Percentiles rank a stretch among this genome's conserved stretches.
Conservation (phyloP, 257 asterid species). For the Linderniella brevidens region DNA sequence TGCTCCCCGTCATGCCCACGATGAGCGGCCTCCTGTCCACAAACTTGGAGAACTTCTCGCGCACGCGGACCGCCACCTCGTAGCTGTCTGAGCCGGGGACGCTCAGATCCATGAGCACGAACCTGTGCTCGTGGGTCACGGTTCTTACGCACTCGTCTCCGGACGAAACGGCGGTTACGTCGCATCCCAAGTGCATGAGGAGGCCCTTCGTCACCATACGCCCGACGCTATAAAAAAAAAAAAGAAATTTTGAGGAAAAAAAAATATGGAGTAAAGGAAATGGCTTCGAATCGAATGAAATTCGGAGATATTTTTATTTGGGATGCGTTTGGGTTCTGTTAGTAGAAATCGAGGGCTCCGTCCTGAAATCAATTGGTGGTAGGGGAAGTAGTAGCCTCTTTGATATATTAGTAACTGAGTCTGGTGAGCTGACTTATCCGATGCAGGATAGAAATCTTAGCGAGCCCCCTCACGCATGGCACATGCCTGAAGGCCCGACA, state of each 20-base stretch:
- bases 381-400: too few species aligned
- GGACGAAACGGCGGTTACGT: conserved; percentile 49
- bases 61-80: conserved; percentile 48
- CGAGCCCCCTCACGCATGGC: too few species aligned
- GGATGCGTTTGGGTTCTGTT: too few species aligned
- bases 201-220: conserved; percentile 82
- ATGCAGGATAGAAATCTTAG: too few species aligned
- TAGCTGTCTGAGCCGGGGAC: conserved; percentile 40
- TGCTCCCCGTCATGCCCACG: conserved; percentile 54
- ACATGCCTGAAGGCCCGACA: too few species aligned
- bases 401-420: too few species aligned
- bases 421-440: too few species aligned
- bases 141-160: conserved; percentile 70
- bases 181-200: conserved; percentile 76
- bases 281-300: not conserved
- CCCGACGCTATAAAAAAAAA: conserved; percentile 40
- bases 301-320: too few species aligned
- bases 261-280: not conserved
- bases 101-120: conserved; percentile 53
- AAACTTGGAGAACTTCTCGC: conserved; percentile 52
- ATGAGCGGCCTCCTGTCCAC: conserved; percentile 48
- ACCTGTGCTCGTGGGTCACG: conserved; percentile 53
- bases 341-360: too few species aligned
- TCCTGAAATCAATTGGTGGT: too few species aligned
- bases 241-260: not conserved